These are phyloP conservation scores for Fraxinus quadrangulata DNA, from an alignment of 257 asterid genomes.

Conservation along the genomic window DNA sequence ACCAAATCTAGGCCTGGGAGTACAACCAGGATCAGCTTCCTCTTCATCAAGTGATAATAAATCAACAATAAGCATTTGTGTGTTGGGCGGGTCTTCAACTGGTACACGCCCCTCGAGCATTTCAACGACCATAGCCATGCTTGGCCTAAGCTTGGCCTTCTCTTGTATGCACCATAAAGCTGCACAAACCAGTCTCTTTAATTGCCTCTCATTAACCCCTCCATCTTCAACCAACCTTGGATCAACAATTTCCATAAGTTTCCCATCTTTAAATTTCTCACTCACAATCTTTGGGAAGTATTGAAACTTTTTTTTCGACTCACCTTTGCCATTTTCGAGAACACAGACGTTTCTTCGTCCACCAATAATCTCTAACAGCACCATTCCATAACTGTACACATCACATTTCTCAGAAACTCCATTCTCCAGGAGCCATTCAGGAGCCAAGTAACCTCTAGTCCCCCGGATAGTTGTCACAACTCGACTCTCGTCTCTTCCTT, in stretches of 20 bases:
- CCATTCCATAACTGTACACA: slow-evolving; percentile 72
- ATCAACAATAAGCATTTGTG: slow-evolving; percentile 55
- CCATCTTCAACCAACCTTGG: slow-evolving; percentile 44
- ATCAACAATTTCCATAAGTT: slow-evolving; percentile 63
- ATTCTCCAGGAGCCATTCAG: slow-evolving; percentile 77
- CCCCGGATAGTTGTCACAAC: slow-evolving; percentile 66
- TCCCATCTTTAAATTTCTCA: slow-evolving; percentile 63
- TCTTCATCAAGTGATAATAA: slow-evolving; percentile 40
- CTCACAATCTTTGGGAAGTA: slow-evolving; percentile 57
- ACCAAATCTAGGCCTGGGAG: slow-evolving; percentile 29
- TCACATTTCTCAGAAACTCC: slow-evolving; percentile 80
- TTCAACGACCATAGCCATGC: slow-evolving; percentile 71
- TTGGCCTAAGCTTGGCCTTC: slow-evolving; percentile 60
- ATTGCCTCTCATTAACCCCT: slow-evolving; percentile 40
- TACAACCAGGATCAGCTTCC: slow-evolving; percentile 1
- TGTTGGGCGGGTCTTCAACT: slow-evolving; percentile 53
- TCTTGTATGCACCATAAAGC: slow-evolving; percentile 89
- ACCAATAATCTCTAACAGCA: slow-evolving; percentile 67
- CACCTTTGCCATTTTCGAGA: slow-evolving; percentile 30
- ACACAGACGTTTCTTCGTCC: slow-evolving; percentile 51
- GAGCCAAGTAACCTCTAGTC: slow-evolving; percentile 78
- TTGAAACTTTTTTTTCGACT: slow-evolving; percentile 46
- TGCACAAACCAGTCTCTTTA: slow-evolving; percentile 49
- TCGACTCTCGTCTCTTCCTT: slow-evolving; percentile 71
- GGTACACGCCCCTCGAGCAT: slow-evolving; percentile 68